Base-by-base conservation (phyloP, 1,284 basidiomycete species). In the Anthracocystis panici-leucophaei region DNA sequence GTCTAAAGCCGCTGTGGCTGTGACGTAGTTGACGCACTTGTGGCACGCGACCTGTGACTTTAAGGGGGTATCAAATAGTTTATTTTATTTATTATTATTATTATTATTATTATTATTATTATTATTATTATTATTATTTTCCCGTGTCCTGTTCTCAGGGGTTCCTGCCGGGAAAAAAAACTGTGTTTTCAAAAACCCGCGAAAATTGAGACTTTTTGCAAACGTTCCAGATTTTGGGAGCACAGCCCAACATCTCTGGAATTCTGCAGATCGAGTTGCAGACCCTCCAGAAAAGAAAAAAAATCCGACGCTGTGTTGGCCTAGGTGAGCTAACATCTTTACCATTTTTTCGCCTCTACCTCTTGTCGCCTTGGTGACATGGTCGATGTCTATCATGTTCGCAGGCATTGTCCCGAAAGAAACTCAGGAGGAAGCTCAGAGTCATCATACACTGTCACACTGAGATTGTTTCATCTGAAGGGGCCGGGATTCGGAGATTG, bases 21-120 rank as follows among this genome's bases (percentile, higher is more conserved):
- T 49, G 48, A 49, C 48, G 48, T 49, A 49, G 48, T 49, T 31
- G 18, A 10, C 11, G 42, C 27, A 10, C 2, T 25, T 12, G 27
- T n/a, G 48, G 48, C 48, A 49, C 48, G 48, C 46, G 46, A 48
- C 46, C 25, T 27, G 46, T 27, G 45, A 46, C 45, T 27, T 27
- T 29, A 16, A n/a, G n/a, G n/a, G n/a, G n/a, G n/a, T n/a, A n/a
- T n/a, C n/a, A n/a, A n/a, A n/a, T n/a, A n/a, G n/a, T n/a, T n/a
- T n/a, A n/a, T n/a, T n/a, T n/a, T n/a, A n/a, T n/a, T n/a, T n/a
- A n/a, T n/a, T n/a, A n/a, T n/a, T n/a, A n/a, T n/a, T n/a, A n/a
- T n/a, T n/a, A n/a, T n/a, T n/a, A n/a, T n/a, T n/a, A n/a, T n/a
- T n/a, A n/a, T n/a, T n/a, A n/a, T n/a, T n/a, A n/a, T n/a, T n/a